A percentile compares a stretch with the other conserved stretches of the same genome.
Conservation (phyloP, 202 grass and related monocot species). For the Digitaria exilis region DNA sequence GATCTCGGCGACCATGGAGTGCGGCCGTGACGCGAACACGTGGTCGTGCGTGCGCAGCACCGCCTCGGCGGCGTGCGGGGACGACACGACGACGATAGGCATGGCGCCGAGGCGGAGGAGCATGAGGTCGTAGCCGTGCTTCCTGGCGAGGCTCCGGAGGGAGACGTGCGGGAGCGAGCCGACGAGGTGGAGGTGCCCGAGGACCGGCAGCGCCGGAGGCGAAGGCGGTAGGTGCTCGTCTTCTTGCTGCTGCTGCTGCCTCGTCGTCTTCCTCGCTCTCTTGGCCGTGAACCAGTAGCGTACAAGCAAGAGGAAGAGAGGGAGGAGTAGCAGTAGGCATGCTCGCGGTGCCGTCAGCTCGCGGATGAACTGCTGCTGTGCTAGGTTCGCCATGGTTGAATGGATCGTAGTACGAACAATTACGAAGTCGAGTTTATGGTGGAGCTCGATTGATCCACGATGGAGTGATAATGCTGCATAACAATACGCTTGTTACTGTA, state of each 20-base stretch:
- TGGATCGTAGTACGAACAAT: neutral
- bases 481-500: neutral
- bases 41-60: slow-evolving; percentile 41
- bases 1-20: neutral
- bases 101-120: slow-evolving; percentile 34
- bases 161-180: neutral
- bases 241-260: neutral
- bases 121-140: slow-evolving; percentile 15
- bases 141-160: neutral
- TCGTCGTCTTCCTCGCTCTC: neutral
- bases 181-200: slow-evolving; percentile 19
- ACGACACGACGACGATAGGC: slow-evolving; percentile 15
- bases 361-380: neutral
- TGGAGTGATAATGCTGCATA: neutral
- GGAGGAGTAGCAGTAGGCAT: neutral
- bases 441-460: neutral
- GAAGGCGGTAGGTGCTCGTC: neutral
- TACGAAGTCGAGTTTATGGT: too few species aligned
- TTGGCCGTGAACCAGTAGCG: neutral
- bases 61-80: slow-evolving; percentile 17
- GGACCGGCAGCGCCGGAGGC: neutral
- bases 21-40: slow-evolving; percentile 12
- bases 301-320: neutral
- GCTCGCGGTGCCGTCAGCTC: slow-evolving; percentile 3
- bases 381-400: neutral